Evolutionary conservation across 495 filamentous ascomycete species (phyloP).

Genomic region (Pyrenula massariospora): DNA sequence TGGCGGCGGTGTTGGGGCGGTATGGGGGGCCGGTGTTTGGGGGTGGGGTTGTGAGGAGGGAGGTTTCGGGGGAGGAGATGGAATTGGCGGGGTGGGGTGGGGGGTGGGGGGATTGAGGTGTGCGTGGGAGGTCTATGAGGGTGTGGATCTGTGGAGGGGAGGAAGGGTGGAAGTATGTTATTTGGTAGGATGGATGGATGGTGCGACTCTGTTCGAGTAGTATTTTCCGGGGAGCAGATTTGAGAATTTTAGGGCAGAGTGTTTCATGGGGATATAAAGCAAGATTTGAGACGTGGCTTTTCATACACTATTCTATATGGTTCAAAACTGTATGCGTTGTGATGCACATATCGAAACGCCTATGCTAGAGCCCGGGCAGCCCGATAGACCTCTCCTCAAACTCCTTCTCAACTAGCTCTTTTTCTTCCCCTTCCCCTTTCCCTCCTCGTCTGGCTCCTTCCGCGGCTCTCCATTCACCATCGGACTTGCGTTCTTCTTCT

Average conservation of each 20-base stretch:
- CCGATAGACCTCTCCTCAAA: too few species aligned
- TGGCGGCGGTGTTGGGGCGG: constrained; percentile 73
- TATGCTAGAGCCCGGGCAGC: not conserved
- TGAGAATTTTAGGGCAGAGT: not conserved
- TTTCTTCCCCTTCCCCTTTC: constrained; percentile 49
- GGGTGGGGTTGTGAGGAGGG: constrained; percentile 33
- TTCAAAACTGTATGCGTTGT: too few species aligned
- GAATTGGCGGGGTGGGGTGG: constrained; percentile 63
- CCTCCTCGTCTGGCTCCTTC: constrained; percentile 53
- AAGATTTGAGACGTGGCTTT: too few species aligned
- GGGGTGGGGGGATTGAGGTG: constrained; percentile 16
- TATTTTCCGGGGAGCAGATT: not conserved
- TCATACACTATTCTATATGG: too few species aligned
- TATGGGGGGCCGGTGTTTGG: constrained; percentile 46
- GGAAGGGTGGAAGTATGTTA: not conserved
- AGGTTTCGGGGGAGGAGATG: constrained; percentile 53
- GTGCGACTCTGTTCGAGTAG: too few species aligned
- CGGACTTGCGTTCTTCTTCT: constrained; percentile 16
- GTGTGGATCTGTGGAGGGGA: not conserved
- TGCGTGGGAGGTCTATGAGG: not conserved
- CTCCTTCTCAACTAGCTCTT: constrained; percentile 37
- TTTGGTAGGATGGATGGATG: too few species aligned
- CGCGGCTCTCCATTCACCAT: constrained; percentile 42
- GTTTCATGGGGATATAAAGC: not conserved
- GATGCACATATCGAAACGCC: not conserved